phyloP scores from a whole-genome alignment of 2,329 filamentous ascomycete genomes.

The Beauveria caledonica region DNA sequence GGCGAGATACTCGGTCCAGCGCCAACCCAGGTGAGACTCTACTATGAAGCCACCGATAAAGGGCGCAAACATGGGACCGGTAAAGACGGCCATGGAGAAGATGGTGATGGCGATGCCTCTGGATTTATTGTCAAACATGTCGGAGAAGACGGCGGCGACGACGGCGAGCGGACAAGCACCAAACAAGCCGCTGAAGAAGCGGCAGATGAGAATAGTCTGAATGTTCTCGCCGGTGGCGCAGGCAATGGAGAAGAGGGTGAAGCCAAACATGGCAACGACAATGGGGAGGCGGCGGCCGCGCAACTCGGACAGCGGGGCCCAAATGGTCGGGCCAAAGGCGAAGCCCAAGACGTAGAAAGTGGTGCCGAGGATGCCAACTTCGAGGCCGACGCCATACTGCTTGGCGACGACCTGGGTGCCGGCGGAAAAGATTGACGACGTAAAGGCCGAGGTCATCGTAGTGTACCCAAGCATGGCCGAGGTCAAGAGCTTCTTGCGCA shows the following conservation, averaged over 20 bases:
- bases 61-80: constrained; percentile 58
- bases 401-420: constrained; percentile 49
- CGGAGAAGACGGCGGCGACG: constrained; percentile 62
- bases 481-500: constrained; percentile 66
- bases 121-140: constrained; percentile 60
- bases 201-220: constrained; percentile 60
- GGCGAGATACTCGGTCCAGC: constrained; percentile 61
- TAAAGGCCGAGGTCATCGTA: constrained; percentile 63
- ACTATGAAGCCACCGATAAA: constrained; percentile 63
- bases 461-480: constrained; percentile 64
- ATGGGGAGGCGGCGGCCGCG: constrained; percentile 58
- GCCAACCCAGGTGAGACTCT: constrained; percentile 57
- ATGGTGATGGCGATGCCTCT: constrained; percentile 42
- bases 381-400: constrained; percentile 51
- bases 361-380: constrained; percentile 57
- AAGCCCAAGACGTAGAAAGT: constrained; percentile 66
- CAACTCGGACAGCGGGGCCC: constrained; percentile 66
- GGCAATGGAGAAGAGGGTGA: constrained; percentile 60
- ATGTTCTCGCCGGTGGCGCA: constrained; percentile 59
- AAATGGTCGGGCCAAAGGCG: constrained; percentile 62
- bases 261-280: constrained; percentile 56
- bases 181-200: constrained; percentile 68
- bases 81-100: constrained; percentile 47
- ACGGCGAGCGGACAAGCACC: constrained; percentile 61
- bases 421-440: constrained; percentile 66